phyloP scores from a whole-genome alignment of 2,329 filamentous ascomycete species.

The Tolypocladium paradoxum region DNA sequence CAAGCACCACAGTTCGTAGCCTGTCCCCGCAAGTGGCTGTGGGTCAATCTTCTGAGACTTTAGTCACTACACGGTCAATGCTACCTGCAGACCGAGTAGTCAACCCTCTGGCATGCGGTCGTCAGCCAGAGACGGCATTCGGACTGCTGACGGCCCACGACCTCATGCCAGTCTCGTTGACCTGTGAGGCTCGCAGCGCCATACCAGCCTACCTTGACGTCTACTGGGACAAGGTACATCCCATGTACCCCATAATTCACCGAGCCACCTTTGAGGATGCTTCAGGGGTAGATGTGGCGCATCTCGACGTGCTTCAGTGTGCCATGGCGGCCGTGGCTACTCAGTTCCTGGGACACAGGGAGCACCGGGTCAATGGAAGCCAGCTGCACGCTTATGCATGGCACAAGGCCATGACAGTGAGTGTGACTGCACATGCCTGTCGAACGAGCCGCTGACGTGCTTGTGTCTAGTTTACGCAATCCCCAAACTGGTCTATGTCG shows the following conservation, averaged over 20 bases:
- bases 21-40: constrained; percentile 35
- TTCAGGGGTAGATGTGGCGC: constrained; percentile 17
- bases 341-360: constrained; percentile 35
- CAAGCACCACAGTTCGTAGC: constrained; percentile 35
- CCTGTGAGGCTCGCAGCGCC: constrained; percentile 27
- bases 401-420: constrained; percentile 38
- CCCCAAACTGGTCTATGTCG: constrained; percentile 30
- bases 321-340: constrained; percentile 49
- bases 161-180: constrained; percentile 21
- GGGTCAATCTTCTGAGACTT: constrained; percentile 35
- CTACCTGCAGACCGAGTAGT: constrained; percentile 22
- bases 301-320: constrained; percentile 33
- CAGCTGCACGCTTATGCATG: constrained; percentile 40
- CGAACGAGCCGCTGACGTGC: neutral
- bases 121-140: constrained; percentile 30
- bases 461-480: constrained; percentile 24
- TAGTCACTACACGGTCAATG: constrained; percentile 34
- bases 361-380: constrained; percentile 38
- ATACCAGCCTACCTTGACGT: constrained; percentile 40
- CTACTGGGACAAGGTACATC: constrained; percentile 43
- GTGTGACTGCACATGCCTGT: constrained; percentile 11
- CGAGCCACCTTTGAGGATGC: constrained; percentile 30
- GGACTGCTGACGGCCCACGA: constrained; percentile 19
- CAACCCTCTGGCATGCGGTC: constrained; percentile 24
- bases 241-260: constrained; percentile 40